These are phyloP conservation scores for Mycena metata DNA, from an alignment of 768 basidiomycete species.

Conservation along the genomic window DNA sequence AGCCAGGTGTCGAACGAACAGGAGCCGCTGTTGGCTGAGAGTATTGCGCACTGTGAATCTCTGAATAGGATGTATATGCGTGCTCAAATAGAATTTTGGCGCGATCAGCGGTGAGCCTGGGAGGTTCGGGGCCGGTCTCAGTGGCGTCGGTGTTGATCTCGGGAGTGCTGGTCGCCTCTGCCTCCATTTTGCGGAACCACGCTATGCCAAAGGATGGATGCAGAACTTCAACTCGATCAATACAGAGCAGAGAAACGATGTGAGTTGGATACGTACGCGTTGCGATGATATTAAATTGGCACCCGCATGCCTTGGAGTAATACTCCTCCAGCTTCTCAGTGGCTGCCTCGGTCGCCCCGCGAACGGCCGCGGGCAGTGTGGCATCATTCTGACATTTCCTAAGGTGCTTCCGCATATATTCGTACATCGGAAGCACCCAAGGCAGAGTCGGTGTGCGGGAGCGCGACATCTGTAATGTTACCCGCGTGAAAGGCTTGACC, in stretches of 20 bases:
- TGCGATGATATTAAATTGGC: conserved; percentile 20
- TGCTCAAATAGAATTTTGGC: background rate
- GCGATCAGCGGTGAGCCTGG: background rate
- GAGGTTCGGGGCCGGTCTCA: too few relatives aligned
- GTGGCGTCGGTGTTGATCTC: background rate
- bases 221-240: background rate
- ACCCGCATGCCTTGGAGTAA: background rate
- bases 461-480: conserved; percentile 18
- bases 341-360: background rate
- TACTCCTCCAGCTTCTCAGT: conserved; percentile 3
- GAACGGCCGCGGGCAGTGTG: background rate
- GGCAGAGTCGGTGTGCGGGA: conserved; percentile 11
- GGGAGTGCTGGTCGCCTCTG: background rate
- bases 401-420: conserved; percentile 13
- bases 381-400: background rate
- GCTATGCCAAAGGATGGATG: background rate
- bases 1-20: too few relatives aligned
- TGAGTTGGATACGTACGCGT: background rate
- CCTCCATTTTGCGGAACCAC: background rate
- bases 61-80: background rate
- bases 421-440: conserved; percentile 26
- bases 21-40: too few relatives aligned
- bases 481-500: conserved; percentile 8
- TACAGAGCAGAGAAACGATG: background rate
- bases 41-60: too few relatives aligned